Conservation (phyloP, 352 stramenopile genomes). For the Globisporangium orthogonon region DNA sequence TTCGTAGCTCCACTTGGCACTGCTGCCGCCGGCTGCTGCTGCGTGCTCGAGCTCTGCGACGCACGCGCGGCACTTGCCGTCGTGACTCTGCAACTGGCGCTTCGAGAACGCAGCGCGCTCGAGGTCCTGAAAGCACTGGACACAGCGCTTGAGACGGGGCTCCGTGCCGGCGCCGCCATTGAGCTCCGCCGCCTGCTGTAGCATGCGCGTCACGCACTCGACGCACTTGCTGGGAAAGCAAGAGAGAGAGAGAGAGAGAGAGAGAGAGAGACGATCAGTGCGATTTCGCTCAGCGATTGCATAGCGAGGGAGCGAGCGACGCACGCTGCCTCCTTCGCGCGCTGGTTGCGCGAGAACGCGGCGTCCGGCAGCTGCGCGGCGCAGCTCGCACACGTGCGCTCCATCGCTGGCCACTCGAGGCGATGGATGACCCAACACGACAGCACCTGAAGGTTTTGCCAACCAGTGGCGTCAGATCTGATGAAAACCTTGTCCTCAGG, state of each 20-base stretch:
- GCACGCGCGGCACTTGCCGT: conserved; percentile 58
- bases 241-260: background rate
- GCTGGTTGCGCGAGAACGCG: conserved; percentile 48
- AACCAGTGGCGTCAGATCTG: no score
- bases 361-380: conserved; percentile 4
- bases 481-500: no score
- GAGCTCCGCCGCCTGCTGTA: conserved; percentile 12
- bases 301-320: conserved; percentile 10
- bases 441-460: no score
- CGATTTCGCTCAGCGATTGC: background rate
- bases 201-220: conserved; percentile 31
- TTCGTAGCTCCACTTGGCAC: conserved; percentile 58
- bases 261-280: no score
- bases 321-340: conserved; percentile 36
- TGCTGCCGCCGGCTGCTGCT: conserved; percentile 15
- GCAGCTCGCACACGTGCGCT: conserved; percentile 19
- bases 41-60: conserved; percentile 42
- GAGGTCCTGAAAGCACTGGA: conserved; percentile 74
- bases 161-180: conserved; percentile 12
- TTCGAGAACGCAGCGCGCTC: conserved; percentile 60
- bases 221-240: conserved; percentile 46
- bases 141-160: conserved; percentile 46
- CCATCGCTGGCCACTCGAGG: background rate
- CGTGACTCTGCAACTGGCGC: conserved; percentile 51
- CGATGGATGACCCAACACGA: no score